These are phyloP conservation scores for Nigrospora sphaerica DNA, from an alignment of 2,329 filamentous ascomycete species.

Conservation along the genomic window DNA sequence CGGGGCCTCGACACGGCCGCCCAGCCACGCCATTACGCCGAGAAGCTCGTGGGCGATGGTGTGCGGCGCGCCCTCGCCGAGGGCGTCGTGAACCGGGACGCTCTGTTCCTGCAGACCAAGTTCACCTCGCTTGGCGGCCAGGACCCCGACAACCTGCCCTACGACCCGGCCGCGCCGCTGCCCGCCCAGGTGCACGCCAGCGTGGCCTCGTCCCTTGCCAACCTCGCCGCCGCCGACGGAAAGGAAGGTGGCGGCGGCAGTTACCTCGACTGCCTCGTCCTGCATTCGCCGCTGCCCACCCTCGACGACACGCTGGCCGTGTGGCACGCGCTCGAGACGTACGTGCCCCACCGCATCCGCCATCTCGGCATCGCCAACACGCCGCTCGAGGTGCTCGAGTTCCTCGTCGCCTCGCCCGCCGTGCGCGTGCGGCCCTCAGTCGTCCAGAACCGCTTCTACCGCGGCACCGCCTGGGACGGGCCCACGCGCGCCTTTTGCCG, in stretches of 20 bases:
- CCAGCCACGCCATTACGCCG: conserved; percentile 72
- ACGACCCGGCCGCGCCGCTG: conserved; percentile 50
- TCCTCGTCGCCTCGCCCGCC: conserved; percentile 31
- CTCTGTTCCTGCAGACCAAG: conserved; percentile 77
- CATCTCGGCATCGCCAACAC: conserved; percentile 71
- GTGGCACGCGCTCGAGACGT: conserved; percentile 60
- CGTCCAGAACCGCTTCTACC: conserved; percentile 71
- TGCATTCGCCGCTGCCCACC: conserved; percentile 52
- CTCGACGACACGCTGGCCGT: conserved; percentile 48
- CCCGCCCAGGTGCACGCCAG: conserved; percentile 61
- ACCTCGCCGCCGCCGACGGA: conserved; percentile 40
- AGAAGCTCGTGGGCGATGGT: conserved; percentile 62
- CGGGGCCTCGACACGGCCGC: conserved; percentile 70
- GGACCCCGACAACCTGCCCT: conserved; percentile 52
- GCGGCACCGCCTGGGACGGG: conserved; percentile 50
- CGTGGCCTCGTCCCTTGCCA: conserved; percentile 57
- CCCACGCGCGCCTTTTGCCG: conserved; percentile 46
- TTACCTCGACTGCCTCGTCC: conserved; percentile 67
- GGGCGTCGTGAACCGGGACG: conserved; percentile 48
- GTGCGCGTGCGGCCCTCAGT: conserved; percentile 38
- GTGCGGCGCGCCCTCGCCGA: conserved; percentile 54
- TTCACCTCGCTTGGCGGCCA: conserved; percentile 63
- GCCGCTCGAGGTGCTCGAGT: conserved; percentile 47
- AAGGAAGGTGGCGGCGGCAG: conserved; percentile 13
- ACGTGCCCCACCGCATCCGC: conserved; percentile 57